A percentile compares a stretch with the other conserved stretches of the same genome.
Evolutionary conservation across 495 filamentous ascomycete species (phyloP).

Genomic region (Aspergillus saccharolyticus): DNA sequence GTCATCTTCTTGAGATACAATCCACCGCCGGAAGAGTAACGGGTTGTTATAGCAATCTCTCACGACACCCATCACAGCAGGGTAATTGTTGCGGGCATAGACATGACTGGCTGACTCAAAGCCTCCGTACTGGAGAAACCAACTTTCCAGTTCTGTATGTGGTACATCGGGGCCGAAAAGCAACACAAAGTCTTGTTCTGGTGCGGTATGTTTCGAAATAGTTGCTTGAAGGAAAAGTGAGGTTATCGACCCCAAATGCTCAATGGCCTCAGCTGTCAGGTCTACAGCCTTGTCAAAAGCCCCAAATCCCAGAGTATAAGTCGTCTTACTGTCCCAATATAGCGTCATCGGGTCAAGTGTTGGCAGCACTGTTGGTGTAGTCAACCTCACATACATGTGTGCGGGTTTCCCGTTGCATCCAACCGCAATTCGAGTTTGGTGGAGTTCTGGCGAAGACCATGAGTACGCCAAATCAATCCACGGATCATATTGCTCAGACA

Average conservation of each 20-base stretch:
- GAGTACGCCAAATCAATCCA: slow-evolving; percentile 57
- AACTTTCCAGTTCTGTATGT: slow-evolving; percentile 16
- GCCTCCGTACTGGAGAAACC: slow-evolving; percentile 23
- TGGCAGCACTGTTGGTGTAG: slow-evolving; percentile 42
- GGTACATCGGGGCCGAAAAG: slow-evolving; percentile 32
- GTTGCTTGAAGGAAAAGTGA: slow-evolving; percentile 48
- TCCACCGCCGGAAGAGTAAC: slow-evolving; percentile 28
- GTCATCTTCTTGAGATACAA: slow-evolving; percentile 1
- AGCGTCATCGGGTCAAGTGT: slow-evolving; percentile 39
- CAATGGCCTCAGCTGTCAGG: slow-evolving; percentile 8
- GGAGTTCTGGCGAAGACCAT: slow-evolving; percentile 41
- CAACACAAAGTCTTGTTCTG: slow-evolving; percentile 38
- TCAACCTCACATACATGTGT: slow-evolving; percentile 38
- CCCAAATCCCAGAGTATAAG: slow-evolving; percentile 36
- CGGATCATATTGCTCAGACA: slow-evolving; percentile 56
- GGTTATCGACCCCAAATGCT: slow-evolving; percentile 38
- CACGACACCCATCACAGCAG: slow-evolving; percentile 25
- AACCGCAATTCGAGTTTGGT: slow-evolving; percentile 30
- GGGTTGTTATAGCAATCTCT: slow-evolving; percentile 31
- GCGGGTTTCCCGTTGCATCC: slow-evolving; percentile 23
- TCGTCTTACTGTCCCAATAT: slow-evolving; percentile 44
- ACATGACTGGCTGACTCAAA: slow-evolving; percentile 21
- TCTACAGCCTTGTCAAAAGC: slow-evolving; percentile 16
- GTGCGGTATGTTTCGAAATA: slow-evolving; percentile 29
- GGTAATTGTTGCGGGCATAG: slow-evolving; percentile 11